Evolutionary conservation across 1,284 basidiomycete species (phyloP).

Genomic region (Hemileia vastatrix): DNA sequence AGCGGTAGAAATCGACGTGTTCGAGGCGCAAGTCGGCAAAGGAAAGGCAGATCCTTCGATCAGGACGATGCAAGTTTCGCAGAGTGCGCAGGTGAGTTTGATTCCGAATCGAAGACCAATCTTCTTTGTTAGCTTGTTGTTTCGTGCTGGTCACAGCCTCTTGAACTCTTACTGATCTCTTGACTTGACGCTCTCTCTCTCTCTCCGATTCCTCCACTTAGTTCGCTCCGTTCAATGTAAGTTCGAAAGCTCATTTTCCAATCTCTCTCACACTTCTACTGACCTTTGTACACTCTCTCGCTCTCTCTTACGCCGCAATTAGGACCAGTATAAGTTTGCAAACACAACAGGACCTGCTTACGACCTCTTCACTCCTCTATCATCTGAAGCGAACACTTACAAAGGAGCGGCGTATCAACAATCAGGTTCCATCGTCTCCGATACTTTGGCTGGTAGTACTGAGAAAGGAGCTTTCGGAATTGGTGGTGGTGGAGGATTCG

Average conservation of each 20-base stretch:
- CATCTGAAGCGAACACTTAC: conserved; percentile 57
- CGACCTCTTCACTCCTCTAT: conserved; percentile 25
- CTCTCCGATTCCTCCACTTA: too few species aligned
- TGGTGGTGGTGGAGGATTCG: conserved; percentile 48
- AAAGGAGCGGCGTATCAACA: conserved; percentile 69
- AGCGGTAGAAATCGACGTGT: conserved; percentile 75
- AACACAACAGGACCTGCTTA: neutral
- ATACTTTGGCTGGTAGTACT: conserved; percentile 24
- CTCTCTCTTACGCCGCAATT: too few species aligned
- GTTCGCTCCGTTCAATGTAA: too few species aligned
- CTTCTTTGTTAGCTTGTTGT: too few species aligned
- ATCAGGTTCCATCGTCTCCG: conserved; percentile 43
- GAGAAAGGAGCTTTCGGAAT: neutral
- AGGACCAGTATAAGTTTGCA: neutral
- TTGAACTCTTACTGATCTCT: too few species aligned
- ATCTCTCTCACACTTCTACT: too few species aligned
- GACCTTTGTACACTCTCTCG: too few species aligned
- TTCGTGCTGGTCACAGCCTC: too few species aligned
- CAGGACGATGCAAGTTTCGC: conserved; percentile 57
- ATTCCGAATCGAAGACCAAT: too few species aligned
- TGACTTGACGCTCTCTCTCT: too few species aligned
- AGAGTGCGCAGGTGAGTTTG: conserved; percentile 56
- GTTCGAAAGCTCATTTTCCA: too few species aligned
- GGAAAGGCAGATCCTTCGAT: neutral
- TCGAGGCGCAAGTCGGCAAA: conserved; percentile 61